phyloP scores from a whole-genome alignment of 164 flowering plant genomes.

The Magnolia kwangsiensis region DNA sequence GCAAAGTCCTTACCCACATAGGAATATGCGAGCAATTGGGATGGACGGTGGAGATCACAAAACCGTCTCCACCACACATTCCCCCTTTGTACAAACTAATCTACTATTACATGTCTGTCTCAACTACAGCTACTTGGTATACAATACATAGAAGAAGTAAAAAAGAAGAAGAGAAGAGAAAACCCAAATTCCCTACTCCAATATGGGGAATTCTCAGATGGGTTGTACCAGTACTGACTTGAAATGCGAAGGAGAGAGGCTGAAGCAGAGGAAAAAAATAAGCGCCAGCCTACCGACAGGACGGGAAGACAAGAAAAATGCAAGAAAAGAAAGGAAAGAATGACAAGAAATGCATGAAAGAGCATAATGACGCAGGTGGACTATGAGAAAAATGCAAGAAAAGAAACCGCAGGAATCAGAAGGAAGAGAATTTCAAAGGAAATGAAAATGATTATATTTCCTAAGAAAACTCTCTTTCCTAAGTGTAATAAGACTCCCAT shows the following conservation, averaged over 20 bases:
- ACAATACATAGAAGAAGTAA: neutral
- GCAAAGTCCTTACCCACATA: neutral
- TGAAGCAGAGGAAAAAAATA: neutral
- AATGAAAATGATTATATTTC: neutral
- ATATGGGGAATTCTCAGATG: neutral
- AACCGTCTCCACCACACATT: conserved; percentile 41
- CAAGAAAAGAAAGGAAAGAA: neutral
- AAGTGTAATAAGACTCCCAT: neutral
- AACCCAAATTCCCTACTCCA: neutral
- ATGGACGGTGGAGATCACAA: conserved; percentile 25
- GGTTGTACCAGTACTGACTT: neutral
- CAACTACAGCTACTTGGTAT: neutral
- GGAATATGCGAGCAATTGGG: neutral
- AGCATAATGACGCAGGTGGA: neutral
- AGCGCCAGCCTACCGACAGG: neutral
- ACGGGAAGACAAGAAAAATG: neutral
- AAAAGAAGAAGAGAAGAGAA: neutral
- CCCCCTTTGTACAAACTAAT: neutral
- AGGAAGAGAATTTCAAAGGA: neutral
- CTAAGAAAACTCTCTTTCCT: neutral
- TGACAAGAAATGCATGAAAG: neutral
- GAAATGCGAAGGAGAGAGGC: neutral
- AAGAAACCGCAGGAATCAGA: neutral
- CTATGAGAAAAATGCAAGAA: neutral
- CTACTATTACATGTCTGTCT: neutral